Conservation (phyloP, 2,329 filamentous ascomycete species). For the Verticillium nonalfalfae region DNA sequence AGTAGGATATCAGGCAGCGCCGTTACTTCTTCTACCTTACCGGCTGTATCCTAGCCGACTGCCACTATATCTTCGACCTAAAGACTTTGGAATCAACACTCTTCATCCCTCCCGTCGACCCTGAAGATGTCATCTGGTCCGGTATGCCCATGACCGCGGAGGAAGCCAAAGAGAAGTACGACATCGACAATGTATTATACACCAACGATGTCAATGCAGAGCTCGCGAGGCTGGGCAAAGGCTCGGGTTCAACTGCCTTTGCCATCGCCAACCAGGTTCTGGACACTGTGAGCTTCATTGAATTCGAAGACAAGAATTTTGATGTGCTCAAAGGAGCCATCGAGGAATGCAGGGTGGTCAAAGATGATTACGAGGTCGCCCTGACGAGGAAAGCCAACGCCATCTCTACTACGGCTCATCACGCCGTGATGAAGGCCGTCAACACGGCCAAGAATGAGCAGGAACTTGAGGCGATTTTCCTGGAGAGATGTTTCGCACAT, state of each 20-base stretch:
- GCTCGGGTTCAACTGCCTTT: conserved; percentile 50
- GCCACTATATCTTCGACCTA: conserved; percentile 76
- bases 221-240: conserved; percentile 46
- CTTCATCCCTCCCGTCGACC: conserved; percentile 83
- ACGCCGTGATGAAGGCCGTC: conserved; percentile 53
- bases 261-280: conserved; percentile 76
- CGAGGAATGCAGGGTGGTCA: conserved; percentile 62
- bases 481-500: conserved; percentile 67
- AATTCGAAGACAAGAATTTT: conserved; percentile 43
- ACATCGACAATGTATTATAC: conserved; percentile 71
- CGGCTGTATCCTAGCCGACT: conserved; percentile 75
- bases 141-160: conserved; percentile 73
- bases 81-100: conserved; percentile 67
- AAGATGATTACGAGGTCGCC: conserved; percentile 69
- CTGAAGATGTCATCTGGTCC: conserved; percentile 90
- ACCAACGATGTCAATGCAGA: conserved; percentile 70
- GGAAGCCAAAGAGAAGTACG: conserved; percentile 71
- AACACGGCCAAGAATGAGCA: conserved; percentile 66
- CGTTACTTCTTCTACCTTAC: conserved; percentile 94
- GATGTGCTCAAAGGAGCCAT: conserved; percentile 52
- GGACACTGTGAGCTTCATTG: conserved; percentile 62
- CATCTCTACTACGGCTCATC: conserved; percentile 63
- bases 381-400: conserved; percentile 67
- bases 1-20: conserved; percentile 56
- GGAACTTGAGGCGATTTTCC: conserved; percentile 76